Conservation (phyloP, 2,329 filamentous ascomycete genomes). For the Pseudogymnoascus sp. region DNA sequence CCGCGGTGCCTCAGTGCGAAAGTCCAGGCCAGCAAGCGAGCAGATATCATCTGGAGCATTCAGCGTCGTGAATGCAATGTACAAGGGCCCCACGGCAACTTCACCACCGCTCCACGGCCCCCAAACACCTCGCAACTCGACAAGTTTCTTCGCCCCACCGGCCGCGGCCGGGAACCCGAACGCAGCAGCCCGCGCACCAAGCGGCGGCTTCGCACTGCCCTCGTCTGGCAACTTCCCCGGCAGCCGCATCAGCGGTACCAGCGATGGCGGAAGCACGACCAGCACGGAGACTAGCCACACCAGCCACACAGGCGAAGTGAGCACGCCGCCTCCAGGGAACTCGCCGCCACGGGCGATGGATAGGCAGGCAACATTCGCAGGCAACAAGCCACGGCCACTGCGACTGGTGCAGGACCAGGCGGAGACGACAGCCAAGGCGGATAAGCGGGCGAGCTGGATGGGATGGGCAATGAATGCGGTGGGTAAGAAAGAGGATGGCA, state of each 20-base stretch:
- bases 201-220: slow-evolving; percentile 38
- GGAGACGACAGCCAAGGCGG: slow-evolving; percentile 40
- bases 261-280: neutral
- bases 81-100: slow-evolving; percentile 60
- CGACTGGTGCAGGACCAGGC: slow-evolving; percentile 76
- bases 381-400: slow-evolving; percentile 75
- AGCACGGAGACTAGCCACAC: slow-evolving; percentile 57
- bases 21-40: slow-evolving; percentile 52
- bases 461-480: slow-evolving; percentile 42
- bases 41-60: slow-evolving; percentile 54
- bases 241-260: slow-evolving; percentile 42
- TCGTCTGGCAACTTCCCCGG: slow-evolving; percentile 61
- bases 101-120: slow-evolving; percentile 49
- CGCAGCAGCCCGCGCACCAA: slow-evolving; percentile 45
- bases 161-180: slow-evolving; percentile 45
- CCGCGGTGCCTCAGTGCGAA: slow-evolving; percentile 46
- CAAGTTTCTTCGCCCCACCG: slow-evolving; percentile 55
- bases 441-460: slow-evolving; percentile 60
- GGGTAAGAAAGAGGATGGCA: slow-evolving; percentile 23
- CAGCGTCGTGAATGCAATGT: slow-evolving; percentile 81
- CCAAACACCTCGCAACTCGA: slow-evolving; percentile 50
- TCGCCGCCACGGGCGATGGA: slow-evolving; percentile 47
- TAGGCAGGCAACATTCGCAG: slow-evolving; percentile 53
- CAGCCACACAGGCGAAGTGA: slow-evolving; percentile 59
- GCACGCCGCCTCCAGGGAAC: slow-evolving; percentile 40